Evolutionary conservation across 306 rosid genomes (phyloP).

Genomic region (Senna siamea): DNA sequence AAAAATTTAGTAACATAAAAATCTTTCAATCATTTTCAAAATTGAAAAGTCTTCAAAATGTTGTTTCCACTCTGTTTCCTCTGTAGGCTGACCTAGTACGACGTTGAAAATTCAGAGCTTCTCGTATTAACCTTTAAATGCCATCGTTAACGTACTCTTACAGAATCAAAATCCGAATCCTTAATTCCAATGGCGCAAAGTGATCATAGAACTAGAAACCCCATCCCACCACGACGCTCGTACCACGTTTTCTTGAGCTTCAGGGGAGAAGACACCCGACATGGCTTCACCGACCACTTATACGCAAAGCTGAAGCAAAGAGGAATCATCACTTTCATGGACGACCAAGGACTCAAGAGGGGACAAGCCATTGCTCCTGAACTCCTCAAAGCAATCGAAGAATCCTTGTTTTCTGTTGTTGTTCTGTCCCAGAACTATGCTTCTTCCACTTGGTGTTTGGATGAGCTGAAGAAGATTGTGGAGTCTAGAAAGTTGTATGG

Average conservation of each 20-base stretch:
- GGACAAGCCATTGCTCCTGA: neutral
- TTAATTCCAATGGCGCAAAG: too few relatives aligned
- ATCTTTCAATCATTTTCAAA: too few relatives aligned
- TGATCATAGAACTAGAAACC: too few relatives aligned
- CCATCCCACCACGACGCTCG: too few relatives aligned
- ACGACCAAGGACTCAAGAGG: neutral
- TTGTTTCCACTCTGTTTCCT: too few relatives aligned
- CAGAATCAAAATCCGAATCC: too few relatives aligned
- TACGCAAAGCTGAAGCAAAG: neutral
- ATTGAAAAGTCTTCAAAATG: too few relatives aligned
- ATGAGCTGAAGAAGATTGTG: constrained; percentile 29
- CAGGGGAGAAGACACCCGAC: neutral
- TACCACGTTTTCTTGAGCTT: neutral
- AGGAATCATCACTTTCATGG: neutral
- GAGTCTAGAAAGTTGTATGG: neutral
- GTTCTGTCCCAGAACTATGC: constrained; percentile 2
- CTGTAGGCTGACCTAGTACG: too few relatives aligned
- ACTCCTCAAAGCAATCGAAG: constrained; percentile 2
- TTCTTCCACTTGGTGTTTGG: constrained; percentile 31
- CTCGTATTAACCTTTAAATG: too few relatives aligned
- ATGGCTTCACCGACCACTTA: neutral
- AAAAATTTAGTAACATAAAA: too few relatives aligned
- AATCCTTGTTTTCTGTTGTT: neutral
- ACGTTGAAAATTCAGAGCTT: too few relatives aligned
- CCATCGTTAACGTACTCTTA: too few relatives aligned